phyloP scores from a whole-genome alignment of 371 early-diverging fungal species.

The Gilbertella persicaria region DNA sequence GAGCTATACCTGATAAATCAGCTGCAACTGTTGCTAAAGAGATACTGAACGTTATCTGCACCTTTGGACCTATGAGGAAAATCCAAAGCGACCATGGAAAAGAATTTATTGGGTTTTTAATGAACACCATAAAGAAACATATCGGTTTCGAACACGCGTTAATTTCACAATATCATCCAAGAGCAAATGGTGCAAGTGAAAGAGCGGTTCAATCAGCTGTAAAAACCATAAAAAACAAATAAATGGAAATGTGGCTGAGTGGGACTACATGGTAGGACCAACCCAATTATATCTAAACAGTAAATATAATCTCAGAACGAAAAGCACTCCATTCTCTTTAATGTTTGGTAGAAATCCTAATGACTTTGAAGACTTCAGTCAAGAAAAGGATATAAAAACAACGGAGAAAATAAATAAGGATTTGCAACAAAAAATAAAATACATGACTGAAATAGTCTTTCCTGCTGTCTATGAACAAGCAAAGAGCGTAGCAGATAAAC shows the following conservation, averaged over 20 bases:
- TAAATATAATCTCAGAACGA: constrained; percentile 8
- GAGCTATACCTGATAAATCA: constrained; percentile 4
- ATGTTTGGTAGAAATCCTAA: constrained; percentile 20
- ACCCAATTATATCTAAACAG: constrained; percentile 21
- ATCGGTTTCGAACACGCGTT: constrained; percentile 19
- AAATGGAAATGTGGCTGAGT: constrained; percentile 14
- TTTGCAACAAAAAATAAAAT: background rate
- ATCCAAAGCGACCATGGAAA: constrained; percentile 32
- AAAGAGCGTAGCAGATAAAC: too few species aligned
- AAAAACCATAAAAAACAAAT: constrained; percentile 17
- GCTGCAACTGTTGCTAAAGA: background rate
- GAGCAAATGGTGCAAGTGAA: constrained; percentile 32
- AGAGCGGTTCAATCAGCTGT: constrained; percentile 19
- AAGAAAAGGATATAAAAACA: background rate
- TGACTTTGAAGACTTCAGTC: constrained; percentile 8
- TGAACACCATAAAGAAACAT: background rate
- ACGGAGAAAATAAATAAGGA: background rate
- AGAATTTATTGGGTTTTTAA: constrained; percentile 23
- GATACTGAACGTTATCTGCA: background rate
- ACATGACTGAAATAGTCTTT: background rate
- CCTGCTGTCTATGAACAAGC: background rate
- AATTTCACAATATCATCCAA: constrained; percentile 26
- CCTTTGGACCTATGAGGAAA: background rate
- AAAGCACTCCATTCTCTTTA: constrained; percentile 8
- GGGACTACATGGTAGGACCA: constrained; percentile 23